A percentile compares a stretch with the other conserved stretches of the same genome.
These are phyloP conservation scores for Gaeumannomyces sp. DNA, from an alignment of 2,329 filamentous ascomycete genomes.

Conservation along the genomic window DNA sequence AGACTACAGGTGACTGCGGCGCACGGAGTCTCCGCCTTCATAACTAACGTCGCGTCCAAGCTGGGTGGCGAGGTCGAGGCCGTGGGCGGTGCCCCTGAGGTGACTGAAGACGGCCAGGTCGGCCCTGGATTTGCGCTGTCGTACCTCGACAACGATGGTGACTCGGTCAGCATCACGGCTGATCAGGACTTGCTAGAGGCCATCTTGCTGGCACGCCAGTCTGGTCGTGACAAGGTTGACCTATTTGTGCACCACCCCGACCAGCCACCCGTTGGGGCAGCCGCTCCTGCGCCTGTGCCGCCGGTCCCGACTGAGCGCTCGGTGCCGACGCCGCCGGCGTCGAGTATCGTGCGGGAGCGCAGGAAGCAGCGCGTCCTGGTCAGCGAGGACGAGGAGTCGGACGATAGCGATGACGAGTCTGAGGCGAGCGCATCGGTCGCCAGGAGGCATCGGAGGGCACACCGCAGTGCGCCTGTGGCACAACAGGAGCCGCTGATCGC, in stretches of 20 bases:
- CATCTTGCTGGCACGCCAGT: slow-evolving; percentile 72
- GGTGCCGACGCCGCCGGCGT: slow-evolving; percentile 40
- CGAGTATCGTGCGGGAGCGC: slow-evolving; percentile 45
- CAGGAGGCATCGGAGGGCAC: slow-evolving; percentile 33
- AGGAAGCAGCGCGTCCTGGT: slow-evolving; percentile 25
- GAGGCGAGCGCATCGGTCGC: slow-evolving; percentile 22
- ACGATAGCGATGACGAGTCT: slow-evolving; percentile 44
- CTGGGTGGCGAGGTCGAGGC: slow-evolving; percentile 74
- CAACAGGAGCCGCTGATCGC: slow-evolving; percentile 68
- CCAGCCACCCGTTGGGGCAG: slow-evolving; percentile 65
- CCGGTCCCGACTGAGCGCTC: slow-evolving; percentile 22
- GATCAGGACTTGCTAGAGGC: slow-evolving; percentile 90
- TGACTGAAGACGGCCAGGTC: slow-evolving; percentile 76
- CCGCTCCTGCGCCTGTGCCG: slow-evolving; percentile 40
- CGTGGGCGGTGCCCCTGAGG: slow-evolving; percentile 72
- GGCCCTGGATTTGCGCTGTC: slow-evolving; percentile 83
- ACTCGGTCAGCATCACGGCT: slow-evolving; percentile 93
- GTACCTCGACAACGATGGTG: slow-evolving; percentile 94
- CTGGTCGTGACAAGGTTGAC: slow-evolving; percentile 85
- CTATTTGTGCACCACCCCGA: slow-evolving; percentile 93
- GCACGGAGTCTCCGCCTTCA: slow-evolving; percentile 73
- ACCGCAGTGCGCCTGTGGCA: slow-evolving; percentile 24
- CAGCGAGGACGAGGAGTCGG: slow-evolving; percentile 39
- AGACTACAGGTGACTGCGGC: slow-evolving; percentile 78
- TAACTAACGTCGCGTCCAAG: slow-evolving; percentile 73